Base-by-base conservation (phyloP, 306 rosid genomes). In the Malus asiatica region DNA sequence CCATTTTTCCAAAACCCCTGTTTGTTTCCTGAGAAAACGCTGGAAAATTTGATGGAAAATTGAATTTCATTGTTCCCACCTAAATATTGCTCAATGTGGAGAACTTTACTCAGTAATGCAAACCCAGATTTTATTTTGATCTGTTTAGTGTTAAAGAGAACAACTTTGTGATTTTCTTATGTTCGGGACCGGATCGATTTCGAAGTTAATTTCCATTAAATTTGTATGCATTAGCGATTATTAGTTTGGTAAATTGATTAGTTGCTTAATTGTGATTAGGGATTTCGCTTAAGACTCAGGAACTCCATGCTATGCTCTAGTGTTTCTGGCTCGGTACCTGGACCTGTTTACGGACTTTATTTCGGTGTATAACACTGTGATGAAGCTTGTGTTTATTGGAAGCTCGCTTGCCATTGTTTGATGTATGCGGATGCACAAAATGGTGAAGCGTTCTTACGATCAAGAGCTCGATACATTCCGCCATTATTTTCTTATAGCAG, bases 221-320 rank as follows among this genome's bases (percentile, higher is more conserved):
- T 63, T 58, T 52, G 65, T 14, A 4, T 46, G 19, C 53, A 46
- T 46, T 46, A 46, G 19, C 18, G 53, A 46, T 46, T 46, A 13
- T 13, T 1, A 14, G 53, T 46, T 13, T 35, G 70, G 46, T 23
- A 70, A 42, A 62, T 61, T 67, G 51, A 76, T 63, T 46, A 19
- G 38, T 16, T 55, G 12, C 6, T 55, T 4, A 46, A 46, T 14
- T 1, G 53, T 46, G 53, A 4, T 77, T 48, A 95, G 99, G 99
- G 64, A 74, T 95, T 85, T 95, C 99, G 48, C 92, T 88, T 1
- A 95, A 95, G 86, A 92, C 99, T n/a, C 99, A 95, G 86, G 97
- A 92, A 83, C 91, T 95, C 1, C 89, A 89, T 23, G 96, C 92
- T 8, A 89, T 23, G 96, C 92, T 8, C 61, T 90, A 25, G 97